Evolutionary conservation across 306 rosid genomes (phyloP), one percentile per base, ranked within the genome.

Genomic region (Quercus gilva): DNA sequence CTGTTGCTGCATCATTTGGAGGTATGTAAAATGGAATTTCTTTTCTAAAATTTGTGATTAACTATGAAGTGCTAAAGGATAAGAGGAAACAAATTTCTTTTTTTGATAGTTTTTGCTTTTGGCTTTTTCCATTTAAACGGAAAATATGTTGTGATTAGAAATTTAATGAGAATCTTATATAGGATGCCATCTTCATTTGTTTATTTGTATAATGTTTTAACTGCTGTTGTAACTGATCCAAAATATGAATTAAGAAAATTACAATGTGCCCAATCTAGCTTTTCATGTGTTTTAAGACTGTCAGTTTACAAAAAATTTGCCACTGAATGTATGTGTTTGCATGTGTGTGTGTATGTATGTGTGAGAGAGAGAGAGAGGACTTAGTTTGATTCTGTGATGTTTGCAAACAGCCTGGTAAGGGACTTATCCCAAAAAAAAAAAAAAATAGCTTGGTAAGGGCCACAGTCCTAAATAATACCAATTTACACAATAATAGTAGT

Each of bases 1-100:
- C 83, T 25, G 69, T 80, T 37, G 83, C 69, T 31, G 83, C 83
- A 80, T 80, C 83, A 74, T 80, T 80, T 80, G 79, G 83, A 74
- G 83, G 79, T 80, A 37, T 19, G 29, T 26, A 37, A 19, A 4
- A 9, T 52, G 11, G 20, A 25, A 23, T 23, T 20, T 52, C 23
- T 21, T 73, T 28, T 17, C 29, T 26, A 14, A 35, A 52, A 28
- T 17, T 26, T 59, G 29, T 59, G 65, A 23, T 59, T 12, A 49
- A 59, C 65, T 23, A 20, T 59, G 19, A 64, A 61, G 37, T 29
- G 70, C 18, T 64, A 28, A 0, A 29, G 12, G 31, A 28, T 64
- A 64, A 31, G 70, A 64, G 69, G 43, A 29, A 64, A 29, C 70
- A 28, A 12, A 15, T 15, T 19, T 2, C 7, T 5, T 23, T 3